Evolutionary conservation across 2,329 filamentous ascomycete species (phyloP), one percentile per base, ranked within the genome.

Genomic region (Gaeumannomyces tritici): DNA sequence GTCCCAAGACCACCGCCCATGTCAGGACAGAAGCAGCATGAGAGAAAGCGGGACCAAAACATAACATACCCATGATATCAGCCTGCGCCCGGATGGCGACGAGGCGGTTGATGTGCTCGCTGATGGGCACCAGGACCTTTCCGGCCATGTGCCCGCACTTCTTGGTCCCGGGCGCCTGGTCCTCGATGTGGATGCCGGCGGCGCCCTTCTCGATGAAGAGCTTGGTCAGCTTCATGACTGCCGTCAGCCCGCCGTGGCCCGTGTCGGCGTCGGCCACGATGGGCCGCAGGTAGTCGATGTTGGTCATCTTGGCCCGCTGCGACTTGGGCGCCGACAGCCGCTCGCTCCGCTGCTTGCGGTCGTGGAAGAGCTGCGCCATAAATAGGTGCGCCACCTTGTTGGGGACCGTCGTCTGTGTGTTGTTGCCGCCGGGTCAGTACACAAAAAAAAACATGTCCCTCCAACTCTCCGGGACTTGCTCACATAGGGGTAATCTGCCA

Each of bases 131-230:
- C 64, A 99, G 82, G 56, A 98, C 95, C 80, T 98, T 98, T 72
- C 95, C 95, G 67, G 95, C 95, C 95, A 98, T 98, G 79, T 98
- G 95, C 66, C 95, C 95, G 75, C 95, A 99, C 85, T 99, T 99
- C 86, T 99, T 99, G 60, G 95, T 98, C 62, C 95, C 95, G 3
- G 95, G 93, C 4, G 95, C 93, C 78, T 98, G 95, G 75, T 99
- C 95, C 78, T 99, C 95, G 69, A 99, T 97, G 78, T 99, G 95
- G 71, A 99, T 97, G 68, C 95, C 95, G 55, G 95, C 95, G 57
- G 95, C 95, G 69, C 95, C 95, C 76, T 93, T 92, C 81, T 99
- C 95, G 67, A 98, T 79, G 75, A 99, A 98, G 63, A 98, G 85
- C 83, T 97, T 97, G 67, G 95, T 98, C 69, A 99, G 86, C 83